Conservation (phyloP, 1,139 yeast genomes). For the Geotrichum restrictum region DNA sequence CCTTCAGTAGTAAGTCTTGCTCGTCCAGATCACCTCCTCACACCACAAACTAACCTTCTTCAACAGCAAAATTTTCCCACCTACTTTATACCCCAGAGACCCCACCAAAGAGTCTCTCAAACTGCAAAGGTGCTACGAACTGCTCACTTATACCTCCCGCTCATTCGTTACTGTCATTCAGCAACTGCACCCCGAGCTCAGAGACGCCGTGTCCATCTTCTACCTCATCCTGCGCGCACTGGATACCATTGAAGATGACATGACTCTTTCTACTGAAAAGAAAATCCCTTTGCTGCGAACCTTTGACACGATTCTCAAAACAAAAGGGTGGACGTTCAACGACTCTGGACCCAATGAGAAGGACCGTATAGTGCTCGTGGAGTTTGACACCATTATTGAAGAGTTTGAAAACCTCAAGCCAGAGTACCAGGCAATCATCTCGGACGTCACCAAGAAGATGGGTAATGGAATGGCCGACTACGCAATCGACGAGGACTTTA, state of each 20-base stretch:
- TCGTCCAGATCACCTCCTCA: not conserved
- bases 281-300: slow-evolving; percentile 72
- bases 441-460: slow-evolving; percentile 76
- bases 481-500: slow-evolving; percentile 68
- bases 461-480: slow-evolving; percentile 98
- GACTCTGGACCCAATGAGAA: slow-evolving; percentile 66
- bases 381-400: slow-evolving; percentile 62
- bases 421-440: slow-evolving; percentile 72
- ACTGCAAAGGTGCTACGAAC: slow-evolving; percentile 62
- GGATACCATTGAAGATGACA: slow-evolving; percentile 96
- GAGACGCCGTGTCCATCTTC: slow-evolving; percentile 62
- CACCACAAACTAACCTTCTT: slow-evolving; percentile 7
- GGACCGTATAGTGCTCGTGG: slow-evolving; percentile 74
- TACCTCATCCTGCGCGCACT: slow-evolving; percentile 83
- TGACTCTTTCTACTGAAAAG: slow-evolving; percentile 66
- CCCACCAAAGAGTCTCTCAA: slow-evolving; percentile 45
- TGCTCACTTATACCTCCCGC: slow-evolving; percentile 70
- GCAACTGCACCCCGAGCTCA: slow-evolving; percentile 86
- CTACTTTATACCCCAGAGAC: slow-evolving; percentile 53
- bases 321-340: slow-evolving; percentile 74
- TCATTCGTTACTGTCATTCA: slow-evolving; percentile 89
- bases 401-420: slow-evolving; percentile 74
- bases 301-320: slow-evolving; percentile 56
- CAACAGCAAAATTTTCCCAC: slow-evolving; percentile 33
- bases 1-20: slow-evolving; percentile 48